Conservation (phyloP, 2,329 filamentous ascomycete genomes). For the Ceratocystis cubensis region DNA sequence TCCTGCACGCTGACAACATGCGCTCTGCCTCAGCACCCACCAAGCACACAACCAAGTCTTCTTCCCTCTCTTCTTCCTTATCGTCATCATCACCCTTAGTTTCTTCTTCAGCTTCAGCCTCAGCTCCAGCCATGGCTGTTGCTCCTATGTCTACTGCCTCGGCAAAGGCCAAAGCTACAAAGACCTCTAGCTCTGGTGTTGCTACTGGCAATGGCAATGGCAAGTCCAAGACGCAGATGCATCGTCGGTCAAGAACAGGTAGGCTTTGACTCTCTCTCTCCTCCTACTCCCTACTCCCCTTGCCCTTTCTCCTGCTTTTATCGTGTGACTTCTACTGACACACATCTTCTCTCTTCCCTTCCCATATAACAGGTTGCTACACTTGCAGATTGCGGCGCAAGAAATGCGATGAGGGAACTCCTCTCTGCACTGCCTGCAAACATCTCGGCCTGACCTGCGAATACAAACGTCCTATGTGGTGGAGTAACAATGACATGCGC, state of each 20-base stretch:
- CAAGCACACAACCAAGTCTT: slow-evolving; percentile 40
- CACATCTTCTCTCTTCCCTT: slow-evolving; percentile 6
- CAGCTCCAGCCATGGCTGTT: slow-evolving; percentile 44
- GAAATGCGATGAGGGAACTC: slow-evolving; percentile 55
- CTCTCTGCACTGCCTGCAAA: slow-evolving; percentile 53
- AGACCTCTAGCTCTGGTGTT: slow-evolving; percentile 34
- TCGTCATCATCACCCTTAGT: slow-evolving; percentile 49
- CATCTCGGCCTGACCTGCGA: slow-evolving; percentile 77
- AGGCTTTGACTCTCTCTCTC: slow-evolving; percentile 18
- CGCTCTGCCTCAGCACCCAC: slow-evolving; percentile 22
- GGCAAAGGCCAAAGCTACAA: slow-evolving; percentile 38
- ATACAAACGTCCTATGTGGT: slow-evolving; percentile 95
- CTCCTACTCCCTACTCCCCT: slow-evolving; percentile 30
- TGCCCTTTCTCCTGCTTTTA: slow-evolving; percentile 4
- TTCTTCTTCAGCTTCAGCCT: slow-evolving; percentile 44
- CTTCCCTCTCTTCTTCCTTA: slow-evolving; percentile 43
- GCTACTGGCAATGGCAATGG: slow-evolving; percentile 31
- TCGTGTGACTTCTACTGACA: background rate
- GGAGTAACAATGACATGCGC: slow-evolving; percentile 82
- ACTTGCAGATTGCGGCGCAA: slow-evolving; percentile 55
- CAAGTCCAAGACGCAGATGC: slow-evolving; percentile 72
- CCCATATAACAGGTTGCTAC: slow-evolving; percentile 44
- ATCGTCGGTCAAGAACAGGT: slow-evolving; percentile 85
- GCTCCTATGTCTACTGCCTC: slow-evolving; percentile 34
- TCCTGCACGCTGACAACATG: slow-evolving; percentile 35